Conservation (phyloP, 2,329 filamentous ascomycete species). For the Gnomoniopsis sp. region DNA sequence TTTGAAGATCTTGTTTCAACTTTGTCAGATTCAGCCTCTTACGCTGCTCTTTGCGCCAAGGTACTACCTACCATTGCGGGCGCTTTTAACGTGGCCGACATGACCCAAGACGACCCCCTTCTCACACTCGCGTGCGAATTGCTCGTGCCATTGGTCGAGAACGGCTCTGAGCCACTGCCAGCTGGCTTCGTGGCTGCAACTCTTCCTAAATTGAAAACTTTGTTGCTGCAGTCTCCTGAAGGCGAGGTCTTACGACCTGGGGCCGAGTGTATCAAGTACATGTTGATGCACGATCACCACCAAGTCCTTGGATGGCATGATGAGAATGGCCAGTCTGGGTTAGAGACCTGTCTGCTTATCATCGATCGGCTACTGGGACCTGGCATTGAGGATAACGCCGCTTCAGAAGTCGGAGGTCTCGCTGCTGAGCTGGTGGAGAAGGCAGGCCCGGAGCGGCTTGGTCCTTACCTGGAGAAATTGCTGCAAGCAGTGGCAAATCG, state of each 20-base stretch:
- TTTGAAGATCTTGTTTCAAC: constrained; percentile 82
- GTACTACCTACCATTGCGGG: constrained; percentile 84
- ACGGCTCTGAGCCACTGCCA: constrained; percentile 81
- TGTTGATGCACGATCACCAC: constrained; percentile 83
- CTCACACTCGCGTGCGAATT: constrained; percentile 78
- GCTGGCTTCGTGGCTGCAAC: constrained; percentile 79
- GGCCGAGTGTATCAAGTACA: constrained; percentile 82
- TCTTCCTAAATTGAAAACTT: constrained; percentile 79
- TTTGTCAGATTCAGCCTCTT: constrained; percentile 66
- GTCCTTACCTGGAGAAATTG: constrained; percentile 84
- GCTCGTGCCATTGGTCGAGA: constrained; percentile 74
- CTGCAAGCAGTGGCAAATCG: constrained; percentile 84
- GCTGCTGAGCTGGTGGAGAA: constrained; percentile 95
- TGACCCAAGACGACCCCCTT: constrained; percentile 81
- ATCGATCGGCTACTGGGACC: constrained; percentile 87
- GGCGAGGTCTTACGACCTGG: constrained; percentile 85
- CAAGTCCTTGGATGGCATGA: constrained; percentile 89
- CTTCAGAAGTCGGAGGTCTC: constrained; percentile 91
- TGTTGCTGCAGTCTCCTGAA: constrained; percentile 81
- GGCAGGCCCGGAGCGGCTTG: constrained; percentile 85
- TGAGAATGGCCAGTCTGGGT: constrained; percentile 71
- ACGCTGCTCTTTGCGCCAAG: constrained; percentile 76
- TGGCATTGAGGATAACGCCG: constrained; percentile 84
- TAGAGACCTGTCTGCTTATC: constrained; percentile 86
- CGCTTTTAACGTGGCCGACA: constrained; percentile 81